Evolutionary conservation across 306 rosid species (phyloP), one percentile per base, ranked within the genome.

Genomic region (Prunus persica): DNA sequence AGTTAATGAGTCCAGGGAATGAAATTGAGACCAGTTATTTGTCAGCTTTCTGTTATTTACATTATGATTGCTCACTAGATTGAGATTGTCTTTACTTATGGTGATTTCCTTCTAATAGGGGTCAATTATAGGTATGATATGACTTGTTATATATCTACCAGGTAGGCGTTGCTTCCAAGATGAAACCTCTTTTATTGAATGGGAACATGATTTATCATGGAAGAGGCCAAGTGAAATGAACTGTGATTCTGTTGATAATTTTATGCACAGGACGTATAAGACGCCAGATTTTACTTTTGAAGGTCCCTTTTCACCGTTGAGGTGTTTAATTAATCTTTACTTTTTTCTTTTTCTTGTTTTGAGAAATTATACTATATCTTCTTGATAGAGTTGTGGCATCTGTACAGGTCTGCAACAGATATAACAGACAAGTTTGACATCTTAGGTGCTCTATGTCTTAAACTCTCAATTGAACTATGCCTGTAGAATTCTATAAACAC

Each of bases 321-420:
- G 88, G 83, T 81, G 89, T 84, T 90, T 62, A 64, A 55, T 82
- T 67, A 57, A 54, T 34, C 24, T 14, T 57, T 65, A 51, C 57
- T 68, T 30, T 68, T 15, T 34, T 52, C 2, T 2, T 28, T 61
- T 10, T 11, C 45, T 58, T 60, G n/a, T 69, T 67, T 86, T 65
- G 68, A 45, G 30, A 27, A 72, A 69, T 58, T 69, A 54, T 56
- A 78, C 49, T 69, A 58, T 69, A 55, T 19, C 72, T 11, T 80
- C 77, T 68, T 76, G 55, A 77, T 82, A 76, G 75, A 46, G 22
- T 81, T 75, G 73, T 58, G 82, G 54, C 76, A 63, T 74, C 60
- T 76, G 68, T 76, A 76, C 83, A 94, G 98, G 88, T 74, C 78
- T 82, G 82, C 88, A 52, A 64, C 84, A 47, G 74, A 76, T 67